These are phyloP conservation scores for Cucumis melo DNA, from an alignment of 306 rosid genomes.

Conservation along the genomic window DNA sequence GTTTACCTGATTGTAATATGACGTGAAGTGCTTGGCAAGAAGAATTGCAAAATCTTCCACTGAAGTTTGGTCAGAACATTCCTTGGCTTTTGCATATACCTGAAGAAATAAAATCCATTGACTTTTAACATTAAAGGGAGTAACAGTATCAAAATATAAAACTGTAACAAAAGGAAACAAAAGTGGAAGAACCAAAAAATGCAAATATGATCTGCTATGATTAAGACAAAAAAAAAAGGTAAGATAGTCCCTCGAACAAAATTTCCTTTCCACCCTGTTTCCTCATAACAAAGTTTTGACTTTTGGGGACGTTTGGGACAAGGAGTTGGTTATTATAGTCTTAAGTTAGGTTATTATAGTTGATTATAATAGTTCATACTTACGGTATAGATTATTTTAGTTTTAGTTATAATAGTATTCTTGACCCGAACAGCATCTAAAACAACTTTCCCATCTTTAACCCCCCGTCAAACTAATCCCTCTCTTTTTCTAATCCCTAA, in stretches of 20 bases:
- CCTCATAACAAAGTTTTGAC: neutral
- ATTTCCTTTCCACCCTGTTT: neutral
- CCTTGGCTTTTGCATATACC: slow-evolving; percentile 93
- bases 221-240: neutral
- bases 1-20: slow-evolving; percentile 59
- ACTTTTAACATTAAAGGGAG: slow-evolving; percentile 6
- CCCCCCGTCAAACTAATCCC: neutral
- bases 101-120: slow-evolving; percentile 13
- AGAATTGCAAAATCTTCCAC: slow-evolving; percentile 71
- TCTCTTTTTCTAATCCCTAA: neutral
- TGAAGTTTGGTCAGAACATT: slow-evolving; percentile 50
- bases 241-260: neutral
- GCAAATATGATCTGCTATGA: neutral
- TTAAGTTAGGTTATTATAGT: too few species aligned
- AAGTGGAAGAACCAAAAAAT: neutral
- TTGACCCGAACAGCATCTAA: too few species aligned
- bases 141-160: neutral
- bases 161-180: neutral
- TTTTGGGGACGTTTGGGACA: neutral
- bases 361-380: too few species aligned
- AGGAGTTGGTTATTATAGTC: too few species aligned
- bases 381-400: too few species aligned
- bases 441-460: neutral
- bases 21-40: slow-evolving; percentile 79
- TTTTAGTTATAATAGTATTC: too few species aligned